These are phyloP conservation scores for Globisporangium camurandrum DNA, from an alignment of 352 stramenopile genomes.

Conservation along the genomic window DNA sequence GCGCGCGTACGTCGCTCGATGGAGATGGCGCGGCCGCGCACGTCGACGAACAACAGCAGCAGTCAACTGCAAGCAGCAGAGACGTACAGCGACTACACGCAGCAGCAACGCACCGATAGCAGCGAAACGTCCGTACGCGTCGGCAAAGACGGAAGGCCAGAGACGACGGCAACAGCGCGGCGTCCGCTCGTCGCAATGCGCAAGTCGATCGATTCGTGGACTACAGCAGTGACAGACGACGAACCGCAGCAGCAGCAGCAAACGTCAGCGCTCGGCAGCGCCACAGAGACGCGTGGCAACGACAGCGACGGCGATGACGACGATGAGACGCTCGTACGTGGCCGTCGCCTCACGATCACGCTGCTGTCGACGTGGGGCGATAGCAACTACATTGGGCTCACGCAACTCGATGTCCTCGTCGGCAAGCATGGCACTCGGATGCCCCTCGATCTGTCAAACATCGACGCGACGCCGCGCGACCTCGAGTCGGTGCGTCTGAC, in stretches of 20 bases:
- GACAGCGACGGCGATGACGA: slow-evolving; percentile 11
- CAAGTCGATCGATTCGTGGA: slow-evolving; percentile 41
- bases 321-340: slow-evolving; percentile 15
- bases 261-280: slow-evolving; percentile 33
- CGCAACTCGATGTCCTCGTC: slow-evolving; percentile 60
- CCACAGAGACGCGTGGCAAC: slow-evolving; percentile 12
- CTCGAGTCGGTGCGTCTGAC: slow-evolving; percentile 41
- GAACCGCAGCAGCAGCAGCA: slow-evolving; percentile 35
- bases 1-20: slow-evolving; percentile 28
- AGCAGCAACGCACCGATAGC: slow-evolving; percentile 12
- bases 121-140: slow-evolving; percentile 4
- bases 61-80: slow-evolving; percentile 1
- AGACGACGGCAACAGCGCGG: slow-evolving; percentile 30
- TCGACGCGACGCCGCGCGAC: slow-evolving; percentile 62
- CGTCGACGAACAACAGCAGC: slow-evolving; percentile 26
- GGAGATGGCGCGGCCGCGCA: slow-evolving; percentile 40
- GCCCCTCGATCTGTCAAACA: slow-evolving; percentile 28
- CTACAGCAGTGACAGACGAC: slow-evolving; percentile 6
- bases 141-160: slow-evolving; percentile 24
- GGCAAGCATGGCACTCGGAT: slow-evolving; percentile 31
- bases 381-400: slow-evolving; percentile 79
- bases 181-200: slow-evolving; percentile 11
- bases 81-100: slow-evolving; percentile 4
- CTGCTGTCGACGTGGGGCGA: slow-evolving; percentile 74
- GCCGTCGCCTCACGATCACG: slow-evolving; percentile 42